Conservation (phyloP, 495 filamentous ascomycete species). For the Aspergillus incahuasiensis region DNA sequence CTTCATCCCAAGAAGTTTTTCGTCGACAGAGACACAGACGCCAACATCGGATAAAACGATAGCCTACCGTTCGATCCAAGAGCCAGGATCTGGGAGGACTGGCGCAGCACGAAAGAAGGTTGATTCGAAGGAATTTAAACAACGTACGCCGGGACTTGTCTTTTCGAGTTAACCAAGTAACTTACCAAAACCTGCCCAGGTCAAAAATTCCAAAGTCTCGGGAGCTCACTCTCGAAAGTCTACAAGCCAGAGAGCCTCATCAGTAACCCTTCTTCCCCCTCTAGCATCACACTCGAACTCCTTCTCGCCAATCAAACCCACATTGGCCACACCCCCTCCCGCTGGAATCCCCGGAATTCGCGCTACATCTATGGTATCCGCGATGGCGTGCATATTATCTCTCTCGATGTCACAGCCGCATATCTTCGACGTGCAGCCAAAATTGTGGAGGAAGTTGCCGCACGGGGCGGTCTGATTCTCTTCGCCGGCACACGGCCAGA, state of each 20-base stretch:
- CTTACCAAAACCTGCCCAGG: conserved; percentile 17
- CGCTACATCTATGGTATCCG: conserved; percentile 93
- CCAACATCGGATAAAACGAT: conserved; percentile 19
- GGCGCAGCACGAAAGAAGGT: conserved; percentile 6
- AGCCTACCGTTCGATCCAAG: conserved; percentile 16
- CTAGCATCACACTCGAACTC: conserved; percentile 83
- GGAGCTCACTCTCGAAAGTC: conserved; percentile 21
- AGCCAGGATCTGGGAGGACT: neutral
- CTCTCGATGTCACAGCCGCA: conserved; percentile 77
- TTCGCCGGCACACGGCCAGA: conserved; percentile 85
- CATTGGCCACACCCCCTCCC: conserved; percentile 84
- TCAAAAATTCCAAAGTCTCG: conserved; percentile 29
- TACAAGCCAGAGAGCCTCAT: conserved; percentile 68
- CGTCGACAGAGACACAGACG: conserved; percentile 27
- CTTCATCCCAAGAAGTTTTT: conserved; percentile 34
- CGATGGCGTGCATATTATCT: conserved; percentile 89
- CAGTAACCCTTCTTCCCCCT: conserved; percentile 64
- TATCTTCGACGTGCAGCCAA: conserved; percentile 86
- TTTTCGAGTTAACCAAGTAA: neutral
- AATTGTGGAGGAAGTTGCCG: conserved; percentile 81
- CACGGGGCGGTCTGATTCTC: conserved; percentile 76
- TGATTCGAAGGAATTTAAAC: conserved; percentile 12
- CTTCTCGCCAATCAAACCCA: conserved; percentile 88
- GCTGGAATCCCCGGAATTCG: conserved; percentile 94
- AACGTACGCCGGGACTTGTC: conserved; percentile 18